Base-by-base conservation (phyloP, 805 yeast genomes). In the Groenewaldozyma tartarivorans region DNA sequence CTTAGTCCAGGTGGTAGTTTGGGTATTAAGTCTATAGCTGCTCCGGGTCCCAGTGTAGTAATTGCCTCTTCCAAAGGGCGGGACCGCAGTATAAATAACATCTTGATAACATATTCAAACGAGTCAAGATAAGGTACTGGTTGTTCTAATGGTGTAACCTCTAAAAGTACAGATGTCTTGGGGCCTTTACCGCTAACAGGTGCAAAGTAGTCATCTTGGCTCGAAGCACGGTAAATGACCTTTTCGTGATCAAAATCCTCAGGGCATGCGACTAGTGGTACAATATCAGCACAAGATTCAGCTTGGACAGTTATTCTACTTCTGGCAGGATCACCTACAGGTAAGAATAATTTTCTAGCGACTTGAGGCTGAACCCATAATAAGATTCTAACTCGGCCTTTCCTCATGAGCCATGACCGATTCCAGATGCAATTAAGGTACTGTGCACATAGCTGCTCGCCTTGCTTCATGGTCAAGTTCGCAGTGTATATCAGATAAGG, bases 11-110 rank as follows among this genome's bases (percentile, higher is more conserved):
- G 38, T 13, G 40, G 20, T 1, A 68, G 50, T 27, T 48, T 50
- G 15, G 60, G 57, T 2, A 48, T 47, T 11, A 71, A 55, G 9
- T 71, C 58, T 4, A 56, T 60, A 2, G 42, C 42, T 0, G 92
- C 95, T 2, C 96, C 96, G 1, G 94, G 88, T 0, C 95, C 95
- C 6, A 90, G 60, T 17, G 73, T 65, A 11, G 66, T 61, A 1
- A 81, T 47, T 2, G 73, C 63, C 17, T 71, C 74, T 1, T 47
- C 41, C 7, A 79, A 54, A 0, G 78, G 69, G 15, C 69, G 61
- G 7, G 64, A 55, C 36, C 65, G 63, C 24, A 69, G 57, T 17
- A 76, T 64, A 63, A 79, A 69, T 31, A 85, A 55, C 50, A 72
- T 73, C 50, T 75, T 79, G 15, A 80, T 66, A 13, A 87, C 76